Base-by-base conservation (phyloP, 2,329 filamentous ascomycete species). In the Volutella citrinella region DNA sequence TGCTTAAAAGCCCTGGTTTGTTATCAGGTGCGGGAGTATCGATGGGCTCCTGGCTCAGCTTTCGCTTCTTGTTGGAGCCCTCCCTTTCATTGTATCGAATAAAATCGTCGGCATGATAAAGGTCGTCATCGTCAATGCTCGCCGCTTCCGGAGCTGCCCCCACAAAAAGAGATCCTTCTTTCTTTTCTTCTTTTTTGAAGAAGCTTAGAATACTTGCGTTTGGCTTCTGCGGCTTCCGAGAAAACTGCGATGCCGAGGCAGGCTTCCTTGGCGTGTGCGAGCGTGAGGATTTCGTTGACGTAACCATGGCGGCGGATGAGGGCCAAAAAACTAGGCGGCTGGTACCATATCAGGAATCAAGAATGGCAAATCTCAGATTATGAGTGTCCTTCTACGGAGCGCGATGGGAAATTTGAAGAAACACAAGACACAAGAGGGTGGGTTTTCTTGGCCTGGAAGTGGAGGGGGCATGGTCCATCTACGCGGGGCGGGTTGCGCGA, bases 121-220 rank as follows among this genome's bases (percentile, higher is more conserved):
- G 27, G 30, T 61, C 49, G n/a, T 54, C 49, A 11, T 30, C 21
- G 19, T 61, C 46, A 10, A 42, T 39, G 10, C 32, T 21, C n/a
- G 40, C 35, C 10, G 35, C n/a, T 8, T 47, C 49, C 3, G 48
- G 32, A 4, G 45, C 26, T 12, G 52, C 44, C n/a, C 56, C 61
- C 1, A 70, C 58, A 45, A 86, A 84, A 9, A 84, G 69, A 14
- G 69, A 66, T 36, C 80, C 66, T 42, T 82, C 71, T 36, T 73
- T 65, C 32, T 75, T 73, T 23, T 78, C 73, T 0, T 76, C 69
- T 53, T 87, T 88, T 52, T 84, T 80, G 55, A 89, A 89, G 58
- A 87, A 89, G 43, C 63, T 87, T 11, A 87, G 62, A 19, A 88
- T 87, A 43, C 80, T 87, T 7, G 70, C 68, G 49, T 86, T 87